Conservation (phyloP, 352 stramenopile genomes). For the Phytopythium montanum region DNA sequence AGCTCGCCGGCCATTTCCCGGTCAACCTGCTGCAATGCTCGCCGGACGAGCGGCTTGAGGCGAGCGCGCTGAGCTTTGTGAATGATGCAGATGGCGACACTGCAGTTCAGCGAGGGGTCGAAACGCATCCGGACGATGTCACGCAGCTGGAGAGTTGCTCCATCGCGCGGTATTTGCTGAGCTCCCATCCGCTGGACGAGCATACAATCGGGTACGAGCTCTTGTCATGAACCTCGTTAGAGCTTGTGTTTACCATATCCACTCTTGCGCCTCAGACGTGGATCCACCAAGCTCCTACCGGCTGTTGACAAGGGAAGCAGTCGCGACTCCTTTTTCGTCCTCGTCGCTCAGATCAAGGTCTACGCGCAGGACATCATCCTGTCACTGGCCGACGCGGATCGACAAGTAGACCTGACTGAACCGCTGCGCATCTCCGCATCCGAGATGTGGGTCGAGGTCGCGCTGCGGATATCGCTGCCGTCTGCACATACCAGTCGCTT, state of each 20-base stretch:
- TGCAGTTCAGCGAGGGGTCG: constrained; percentile 20
- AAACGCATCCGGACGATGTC: constrained; percentile 39
- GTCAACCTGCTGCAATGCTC: constrained; percentile 51
- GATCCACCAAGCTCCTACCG: background rate
- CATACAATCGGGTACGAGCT: constrained; percentile 41
- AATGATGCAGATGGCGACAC: constrained; percentile 20
- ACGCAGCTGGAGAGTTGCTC: constrained; percentile 51
- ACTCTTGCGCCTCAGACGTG: background rate
- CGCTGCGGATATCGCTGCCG: constrained; percentile 19
- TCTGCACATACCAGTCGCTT: background rate
- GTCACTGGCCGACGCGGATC: constrained; percentile 16
- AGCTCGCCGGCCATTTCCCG: constrained; percentile 23
- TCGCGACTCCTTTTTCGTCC: background rate
- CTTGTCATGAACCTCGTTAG: too few species aligned
- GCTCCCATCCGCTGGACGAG: constrained; percentile 29
- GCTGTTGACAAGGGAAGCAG: background rate
- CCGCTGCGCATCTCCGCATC: constrained; percentile 35
- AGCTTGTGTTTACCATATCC: background rate
- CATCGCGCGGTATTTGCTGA: constrained; percentile 43
- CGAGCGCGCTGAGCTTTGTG: constrained; percentile 18
- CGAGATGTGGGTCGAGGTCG: constrained; percentile 50
- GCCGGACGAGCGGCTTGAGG: constrained; percentile 35
- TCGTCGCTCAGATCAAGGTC: constrained; percentile 31
- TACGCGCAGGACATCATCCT: constrained; percentile 40
- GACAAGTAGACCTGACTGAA: constrained; percentile 29